Evolutionary conservation across 805 yeast species (phyloP), one percentile per base, ranked within the genome.

Genomic region (Lipomyces mesembrius): DNA sequence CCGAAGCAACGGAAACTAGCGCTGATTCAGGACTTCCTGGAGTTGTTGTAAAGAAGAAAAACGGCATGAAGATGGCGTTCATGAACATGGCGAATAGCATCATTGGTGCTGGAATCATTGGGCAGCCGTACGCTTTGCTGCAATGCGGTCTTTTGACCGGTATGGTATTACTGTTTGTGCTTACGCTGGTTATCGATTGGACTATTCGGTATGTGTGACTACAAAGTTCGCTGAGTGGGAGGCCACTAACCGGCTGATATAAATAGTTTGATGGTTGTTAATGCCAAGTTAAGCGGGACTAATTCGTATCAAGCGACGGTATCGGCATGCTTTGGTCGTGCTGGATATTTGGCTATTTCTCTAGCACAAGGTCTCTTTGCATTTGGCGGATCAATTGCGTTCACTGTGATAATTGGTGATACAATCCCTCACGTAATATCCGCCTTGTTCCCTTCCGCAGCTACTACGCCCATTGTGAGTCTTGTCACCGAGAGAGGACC

Each of bases 61-160:
- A 90, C 1, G 83, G 82, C 53, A 82, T 93, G 83, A 85, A 84
- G 65, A 89, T 89, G 91, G 98, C 98, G 4, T 92, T 93, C 75
- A 90, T 93, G 96, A 94, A 94, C 78, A 92, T 93, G 97, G 96
- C 97, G 9, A 93, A 93, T 77, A 89, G 96, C 22, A 94, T 94
- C 68, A 82, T 94, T 6, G 98, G 98, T 0, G 98, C 98, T 0
- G 98, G 98, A 2, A 91, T 94, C 62, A 91, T 94, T 39, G 97
- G 98, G 1, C 96, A 92, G 70, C 96, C 98, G 1, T 89, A 88
- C 71, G 97, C 98, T 0, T 86, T 93, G 74, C 81, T 84, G 57
- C 91, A 92, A 73, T 83, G 91, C 22, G 98, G 98, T 0, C 77
- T 94, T 2, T 65, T 88, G 0, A 92, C 94, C 0, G 96, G 97